These are phyloP conservation scores for Betula pendula DNA, from an alignment of 306 rosid genomes.

Conservation along the genomic window DNA sequence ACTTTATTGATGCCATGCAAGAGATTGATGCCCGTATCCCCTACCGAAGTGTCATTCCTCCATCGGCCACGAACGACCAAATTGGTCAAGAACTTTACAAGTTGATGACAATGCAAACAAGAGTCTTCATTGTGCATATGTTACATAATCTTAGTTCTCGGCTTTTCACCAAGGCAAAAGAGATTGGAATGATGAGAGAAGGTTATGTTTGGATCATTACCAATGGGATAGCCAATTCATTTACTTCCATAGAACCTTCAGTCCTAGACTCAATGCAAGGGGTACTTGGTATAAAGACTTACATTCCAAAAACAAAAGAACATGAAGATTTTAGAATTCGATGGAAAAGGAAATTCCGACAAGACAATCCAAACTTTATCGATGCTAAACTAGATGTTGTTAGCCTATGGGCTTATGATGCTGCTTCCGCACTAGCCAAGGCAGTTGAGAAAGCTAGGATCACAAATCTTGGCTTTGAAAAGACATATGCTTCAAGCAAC, in stretches of 20 bases:
- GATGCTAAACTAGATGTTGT: conserved; percentile 29
- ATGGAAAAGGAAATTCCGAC: conserved; percentile 45
- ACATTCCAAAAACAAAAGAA: conserved; percentile 33
- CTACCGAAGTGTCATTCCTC: conserved; percentile 24
- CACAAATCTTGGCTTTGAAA: neutral
- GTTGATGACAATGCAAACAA: conserved; percentile 31
- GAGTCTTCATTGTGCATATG: conserved; percentile 42
- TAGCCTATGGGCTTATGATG: conserved; percentile 67
- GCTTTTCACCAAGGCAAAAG: conserved; percentile 33
- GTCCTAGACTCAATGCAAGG: conserved; percentile 27
- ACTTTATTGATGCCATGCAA: conserved; percentile 29
- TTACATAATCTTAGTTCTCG: neutral
- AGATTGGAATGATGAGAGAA: conserved; percentile 43
- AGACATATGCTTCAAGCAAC: conserved; percentile 16
- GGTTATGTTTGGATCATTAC: conserved; percentile 53
- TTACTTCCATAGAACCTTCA: neutral
- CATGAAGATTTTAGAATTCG: conserved; percentile 32
- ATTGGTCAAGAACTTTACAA: conserved; percentile 33
- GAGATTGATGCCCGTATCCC: conserved; percentile 26
- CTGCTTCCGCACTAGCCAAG: conserved; percentile 57
- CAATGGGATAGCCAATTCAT: conserved; percentile 1
- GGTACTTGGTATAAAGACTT: conserved; percentile 44
- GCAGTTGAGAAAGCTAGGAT: conserved; percentile 45
- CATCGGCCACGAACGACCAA: conserved; percentile 17
- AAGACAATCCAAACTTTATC: conserved; percentile 29